Percentiles rank a stretch among this genome's conserved stretches.
Conservation (phyloP, 2,329 filamentous ascomycete species). For the Colletotrichum sp. region DNA sequence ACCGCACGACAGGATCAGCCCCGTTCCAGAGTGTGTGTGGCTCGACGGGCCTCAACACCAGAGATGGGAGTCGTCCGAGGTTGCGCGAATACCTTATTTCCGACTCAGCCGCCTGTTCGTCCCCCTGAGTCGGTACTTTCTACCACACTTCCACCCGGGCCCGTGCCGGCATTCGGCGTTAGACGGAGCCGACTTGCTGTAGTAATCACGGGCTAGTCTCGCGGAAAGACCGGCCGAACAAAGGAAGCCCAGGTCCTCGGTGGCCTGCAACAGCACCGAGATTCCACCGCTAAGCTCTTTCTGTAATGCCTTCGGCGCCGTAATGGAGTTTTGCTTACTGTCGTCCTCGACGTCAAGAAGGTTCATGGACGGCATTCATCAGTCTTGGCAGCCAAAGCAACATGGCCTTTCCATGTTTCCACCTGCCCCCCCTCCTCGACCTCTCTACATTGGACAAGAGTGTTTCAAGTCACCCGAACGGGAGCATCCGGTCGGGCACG, state of each 20-base stretch:
- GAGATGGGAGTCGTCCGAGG: conserved; percentile 16
- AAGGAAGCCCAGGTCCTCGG: neutral
- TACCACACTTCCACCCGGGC: neutral
- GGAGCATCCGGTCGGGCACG: conserved; percentile 6
- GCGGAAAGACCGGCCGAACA: neutral
- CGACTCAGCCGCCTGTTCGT: neutral
- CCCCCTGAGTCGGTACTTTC: neutral
- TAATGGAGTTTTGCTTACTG: neutral
- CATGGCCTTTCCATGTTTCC: neutral
- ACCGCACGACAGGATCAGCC: conserved; percentile 7
- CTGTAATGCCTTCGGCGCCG: neutral
- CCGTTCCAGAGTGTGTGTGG: neutral
- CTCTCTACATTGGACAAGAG: neutral
- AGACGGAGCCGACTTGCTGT: neutral
- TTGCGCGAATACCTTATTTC: conserved; percentile 15
- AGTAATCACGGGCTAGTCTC: neutral
- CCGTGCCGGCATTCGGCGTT: conserved; percentile 4
- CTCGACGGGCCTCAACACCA: neutral
- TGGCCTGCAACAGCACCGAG: neutral
- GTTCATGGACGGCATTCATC: neutral
- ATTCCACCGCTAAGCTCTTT: neutral
- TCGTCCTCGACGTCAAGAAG: neutral
- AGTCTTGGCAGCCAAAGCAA: conserved; percentile 6
- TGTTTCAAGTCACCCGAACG: conserved; percentile 13
- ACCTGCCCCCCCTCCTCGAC: neutral